These are phyloP conservation scores for Phtheirospermum japonicum DNA, from an alignment of 257 asterid genomes.

Conservation along the genomic window DNA sequence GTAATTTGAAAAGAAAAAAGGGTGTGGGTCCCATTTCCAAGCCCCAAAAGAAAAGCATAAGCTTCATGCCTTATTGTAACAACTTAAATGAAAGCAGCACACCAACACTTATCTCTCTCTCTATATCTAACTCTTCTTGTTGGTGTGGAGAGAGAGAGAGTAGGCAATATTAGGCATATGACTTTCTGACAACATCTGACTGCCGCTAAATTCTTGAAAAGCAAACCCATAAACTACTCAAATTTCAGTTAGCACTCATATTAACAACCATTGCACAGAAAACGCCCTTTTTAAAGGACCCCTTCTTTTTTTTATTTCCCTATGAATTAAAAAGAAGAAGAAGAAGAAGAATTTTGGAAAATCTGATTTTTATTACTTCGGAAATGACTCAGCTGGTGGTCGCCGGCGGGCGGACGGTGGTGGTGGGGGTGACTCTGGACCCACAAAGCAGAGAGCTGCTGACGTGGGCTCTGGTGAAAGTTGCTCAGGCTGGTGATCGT, in stretches of 20 bases:
- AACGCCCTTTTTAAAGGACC: conserved; percentile 6
- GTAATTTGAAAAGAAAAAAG: background rate
- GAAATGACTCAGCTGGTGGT: conserved; percentile 39
- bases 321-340: background rate
- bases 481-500: conserved; percentile 87
- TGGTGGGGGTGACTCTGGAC: conserved; percentile 89
- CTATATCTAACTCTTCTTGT: conserved; percentile 29
- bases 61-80: conserved; percentile 20
- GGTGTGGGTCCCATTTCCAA: conserved; percentile 31
- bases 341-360: conserved; percentile 6
- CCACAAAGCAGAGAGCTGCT: conserved; percentile 71
- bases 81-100: conserved; percentile 19
- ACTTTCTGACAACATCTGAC: conserved; percentile 26
- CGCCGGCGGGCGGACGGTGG: conserved; percentile 57
- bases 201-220: conserved; percentile 34
- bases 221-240: conserved; percentile 26
- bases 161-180: conserved; percentile 14
- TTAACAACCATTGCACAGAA: conserved; percentile 25
- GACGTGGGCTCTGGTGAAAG: conserved; percentile 95
- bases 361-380: no score
- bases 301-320: background rate
- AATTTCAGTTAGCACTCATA: conserved; percentile 23
- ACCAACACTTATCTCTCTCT: conserved; percentile 16
- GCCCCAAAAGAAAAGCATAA: conserved; percentile 26
- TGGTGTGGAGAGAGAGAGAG: conserved; percentile 27